phyloP scores from a whole-genome alignment of 1,284 basidiomycete species.

The Apiotrichum domesticum region DNA sequence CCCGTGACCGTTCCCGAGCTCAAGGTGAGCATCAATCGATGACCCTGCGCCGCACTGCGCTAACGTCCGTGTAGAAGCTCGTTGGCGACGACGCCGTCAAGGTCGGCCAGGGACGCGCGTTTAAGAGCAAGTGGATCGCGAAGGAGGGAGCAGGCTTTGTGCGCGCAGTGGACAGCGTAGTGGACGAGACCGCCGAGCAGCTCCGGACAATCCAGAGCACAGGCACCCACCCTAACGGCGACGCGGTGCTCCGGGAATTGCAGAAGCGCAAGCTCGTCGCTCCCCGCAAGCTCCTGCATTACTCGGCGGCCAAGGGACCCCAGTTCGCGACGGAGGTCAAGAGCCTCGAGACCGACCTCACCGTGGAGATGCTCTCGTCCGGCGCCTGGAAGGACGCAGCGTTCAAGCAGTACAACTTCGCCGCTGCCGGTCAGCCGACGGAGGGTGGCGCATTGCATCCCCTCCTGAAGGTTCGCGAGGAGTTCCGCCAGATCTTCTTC shows the following conservation, averaged over 20 bases:
- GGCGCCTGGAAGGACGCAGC: slow-evolving; percentile 84
- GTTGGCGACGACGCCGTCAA: slow-evolving; percentile 81
- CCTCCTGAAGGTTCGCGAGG: slow-evolving; percentile 93
- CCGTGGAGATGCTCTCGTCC: slow-evolving; percentile 83
- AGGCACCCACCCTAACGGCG: slow-evolving; percentile 58
- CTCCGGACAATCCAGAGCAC: slow-evolving; percentile 68
- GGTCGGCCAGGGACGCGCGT: slow-evolving; percentile 85
- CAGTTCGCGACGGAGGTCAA: slow-evolving; percentile 88
- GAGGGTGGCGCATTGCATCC: slow-evolving; percentile 90
- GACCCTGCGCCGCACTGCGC: too few relatives aligned
- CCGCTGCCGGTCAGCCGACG: slow-evolving; percentile 85
- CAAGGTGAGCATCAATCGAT: slow-evolving; percentile 40
- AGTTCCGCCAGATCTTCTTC: slow-evolving; percentile 96
- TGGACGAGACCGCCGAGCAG: slow-evolving; percentile 68
- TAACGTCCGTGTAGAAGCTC: slow-evolving; percentile 49
- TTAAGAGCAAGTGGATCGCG: slow-evolving; percentile 95
- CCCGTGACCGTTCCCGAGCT: slow-evolving; percentile 63
- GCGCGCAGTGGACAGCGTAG: slow-evolving; percentile 60
- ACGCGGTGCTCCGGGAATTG: slow-evolving; percentile 71
- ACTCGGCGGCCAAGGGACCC: slow-evolving; percentile 76
- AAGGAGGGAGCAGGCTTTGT: slow-evolving; percentile 87
- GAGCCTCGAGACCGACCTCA: slow-evolving; percentile 96
- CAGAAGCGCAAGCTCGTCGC: slow-evolving; percentile 80
- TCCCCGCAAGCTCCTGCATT: slow-evolving; percentile 85
- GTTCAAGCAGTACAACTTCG: slow-evolving; percentile 99